Percentiles rank a stretch among this genome's conserved stretches.
phyloP scores from a whole-genome alignment of 2,329 filamentous ascomycete genomes.

The Trichophyton verrucosum region DNA sequence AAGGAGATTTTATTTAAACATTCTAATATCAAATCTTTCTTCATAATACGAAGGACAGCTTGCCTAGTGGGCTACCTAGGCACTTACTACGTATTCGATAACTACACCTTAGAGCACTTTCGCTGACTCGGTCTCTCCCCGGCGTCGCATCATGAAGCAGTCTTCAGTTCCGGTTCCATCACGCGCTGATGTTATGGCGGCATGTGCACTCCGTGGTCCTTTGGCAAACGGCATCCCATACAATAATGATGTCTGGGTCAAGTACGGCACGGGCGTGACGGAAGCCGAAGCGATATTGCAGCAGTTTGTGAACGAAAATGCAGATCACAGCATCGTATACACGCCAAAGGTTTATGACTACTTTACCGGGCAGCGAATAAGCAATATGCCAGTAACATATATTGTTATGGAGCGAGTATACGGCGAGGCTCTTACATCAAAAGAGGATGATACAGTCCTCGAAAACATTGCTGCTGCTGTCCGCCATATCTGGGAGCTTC shows the following conservation, averaged over 20 bases:
- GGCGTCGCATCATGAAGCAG: neutral
- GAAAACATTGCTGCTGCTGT: neutral
- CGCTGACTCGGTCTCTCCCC: neutral
- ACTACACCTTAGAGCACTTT: neutral
- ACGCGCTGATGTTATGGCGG: neutral
- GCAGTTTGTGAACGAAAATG: neutral
- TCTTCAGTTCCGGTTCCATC: neutral
- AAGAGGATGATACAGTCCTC: neutral
- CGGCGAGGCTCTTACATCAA: neutral
- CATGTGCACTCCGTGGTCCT: neutral
- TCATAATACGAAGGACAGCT: neutral
- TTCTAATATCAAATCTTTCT: neutral
- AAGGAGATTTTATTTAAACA: no score
- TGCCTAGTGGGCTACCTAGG: no score
- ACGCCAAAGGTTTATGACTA: neutral
- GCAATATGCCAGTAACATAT: neutral
- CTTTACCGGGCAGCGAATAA: neutral
- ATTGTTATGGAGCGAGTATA: neutral
- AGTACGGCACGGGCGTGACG: neutral
- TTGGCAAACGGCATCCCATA: neutral
- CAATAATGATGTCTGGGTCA: neutral
- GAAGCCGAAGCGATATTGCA: neutral
- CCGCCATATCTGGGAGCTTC: neutral
- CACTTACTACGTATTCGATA: neutral
- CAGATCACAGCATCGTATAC: neutral